phyloP scores from a whole-genome alignment of 2,329 filamentous ascomycete species.

The Trichoderma brevicompactum region DNA sequence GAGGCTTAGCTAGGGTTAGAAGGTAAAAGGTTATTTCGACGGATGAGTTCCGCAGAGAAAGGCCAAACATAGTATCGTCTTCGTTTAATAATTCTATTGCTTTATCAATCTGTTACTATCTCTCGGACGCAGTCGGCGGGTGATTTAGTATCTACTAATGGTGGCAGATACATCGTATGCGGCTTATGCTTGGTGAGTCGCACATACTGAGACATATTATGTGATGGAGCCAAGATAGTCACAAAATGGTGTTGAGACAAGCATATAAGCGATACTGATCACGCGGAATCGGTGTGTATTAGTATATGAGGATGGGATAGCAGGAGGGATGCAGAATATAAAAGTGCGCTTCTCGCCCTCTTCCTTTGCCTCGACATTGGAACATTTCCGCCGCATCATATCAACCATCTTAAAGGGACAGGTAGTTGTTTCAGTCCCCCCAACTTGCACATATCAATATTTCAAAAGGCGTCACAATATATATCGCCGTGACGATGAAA shows the following conservation, averaged over 20 bases:
- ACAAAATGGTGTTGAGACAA: not conserved
- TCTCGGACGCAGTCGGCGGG: not conserved
- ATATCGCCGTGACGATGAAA: slow-evolving; percentile 37
- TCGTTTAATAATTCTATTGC: too few species aligned
- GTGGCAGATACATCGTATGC: slow-evolving; percentile 1
- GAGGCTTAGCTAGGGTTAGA: too few species aligned
- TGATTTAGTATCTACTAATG: not conserved
- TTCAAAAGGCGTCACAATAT: not conserved
- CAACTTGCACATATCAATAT: not conserved
- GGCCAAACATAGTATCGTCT: too few species aligned
- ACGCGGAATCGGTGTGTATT: slow-evolving; percentile 21
- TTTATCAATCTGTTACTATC: not conserved
- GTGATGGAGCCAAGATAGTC: slow-evolving; percentile 6
- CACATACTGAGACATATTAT: slow-evolving; percentile 19
- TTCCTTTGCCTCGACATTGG: too few species aligned
- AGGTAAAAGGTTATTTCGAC: too few species aligned
- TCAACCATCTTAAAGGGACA: not conserved
- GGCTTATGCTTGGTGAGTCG: slow-evolving; percentile 21
- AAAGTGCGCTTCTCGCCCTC: not conserved
- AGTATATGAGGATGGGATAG: not conserved
- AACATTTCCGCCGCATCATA: not conserved
- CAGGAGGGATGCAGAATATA: not conserved
- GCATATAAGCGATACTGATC: slow-evolving; percentile 9
- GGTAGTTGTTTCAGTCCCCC: too few species aligned
- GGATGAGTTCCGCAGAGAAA: too few species aligned